These are phyloP conservation scores for Nigrograna mackinnonii DNA, from an alignment of 2,329 filamentous ascomycete species.

Conservation along the genomic window DNA sequence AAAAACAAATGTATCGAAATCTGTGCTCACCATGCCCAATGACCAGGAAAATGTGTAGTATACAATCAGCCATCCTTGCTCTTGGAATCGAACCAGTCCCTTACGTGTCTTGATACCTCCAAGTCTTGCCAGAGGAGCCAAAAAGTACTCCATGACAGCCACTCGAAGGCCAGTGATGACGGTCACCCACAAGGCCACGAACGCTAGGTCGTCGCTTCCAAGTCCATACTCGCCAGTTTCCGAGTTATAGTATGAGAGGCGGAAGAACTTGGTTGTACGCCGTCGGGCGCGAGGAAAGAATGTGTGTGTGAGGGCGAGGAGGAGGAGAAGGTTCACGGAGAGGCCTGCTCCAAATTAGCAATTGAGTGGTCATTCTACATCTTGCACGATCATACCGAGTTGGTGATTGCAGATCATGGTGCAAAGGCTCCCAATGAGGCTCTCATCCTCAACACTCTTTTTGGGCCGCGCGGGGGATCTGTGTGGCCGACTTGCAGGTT, in stretches of 20 bases:
- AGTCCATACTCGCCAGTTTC: slow-evolving; percentile 70
- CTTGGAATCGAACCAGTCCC: slow-evolving; percentile 80
- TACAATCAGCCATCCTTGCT: slow-evolving; percentile 88
- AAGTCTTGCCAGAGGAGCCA: slow-evolving; percentile 74
- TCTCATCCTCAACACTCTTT: slow-evolving; percentile 65
- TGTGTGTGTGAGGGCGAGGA: slow-evolving; percentile 80
- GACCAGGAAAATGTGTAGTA: slow-evolving; percentile 85
- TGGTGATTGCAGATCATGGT: slow-evolving; percentile 79
- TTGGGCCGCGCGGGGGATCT: slow-evolving; percentile 37
- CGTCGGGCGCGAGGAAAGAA: slow-evolving; percentile 79
- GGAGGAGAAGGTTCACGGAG: slow-evolving; percentile 81
- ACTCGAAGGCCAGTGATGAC: slow-evolving; percentile 87
- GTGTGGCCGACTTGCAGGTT: too few relatives aligned
- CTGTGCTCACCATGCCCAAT: slow-evolving; percentile 71
- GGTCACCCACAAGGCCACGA: slow-evolving; percentile 78
- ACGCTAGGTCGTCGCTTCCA: slow-evolving; percentile 78
- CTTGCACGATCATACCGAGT: slow-evolving; percentile 62
- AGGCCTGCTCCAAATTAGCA: slow-evolving; percentile 70
- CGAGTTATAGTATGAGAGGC: slow-evolving; percentile 79
- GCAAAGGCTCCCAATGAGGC: slow-evolving; percentile 63
- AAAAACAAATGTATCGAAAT: neutral
- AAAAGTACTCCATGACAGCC: slow-evolving; percentile 81
- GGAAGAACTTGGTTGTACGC: slow-evolving; percentile 86
- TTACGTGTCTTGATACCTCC: slow-evolving; percentile 78
- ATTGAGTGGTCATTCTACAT: slow-evolving; percentile 11